These are phyloP conservation scores for Teratosphaeria pseudoeucalypti DNA, from an alignment of 2,329 filamentous ascomycete species.

Conservation along the genomic window DNA sequence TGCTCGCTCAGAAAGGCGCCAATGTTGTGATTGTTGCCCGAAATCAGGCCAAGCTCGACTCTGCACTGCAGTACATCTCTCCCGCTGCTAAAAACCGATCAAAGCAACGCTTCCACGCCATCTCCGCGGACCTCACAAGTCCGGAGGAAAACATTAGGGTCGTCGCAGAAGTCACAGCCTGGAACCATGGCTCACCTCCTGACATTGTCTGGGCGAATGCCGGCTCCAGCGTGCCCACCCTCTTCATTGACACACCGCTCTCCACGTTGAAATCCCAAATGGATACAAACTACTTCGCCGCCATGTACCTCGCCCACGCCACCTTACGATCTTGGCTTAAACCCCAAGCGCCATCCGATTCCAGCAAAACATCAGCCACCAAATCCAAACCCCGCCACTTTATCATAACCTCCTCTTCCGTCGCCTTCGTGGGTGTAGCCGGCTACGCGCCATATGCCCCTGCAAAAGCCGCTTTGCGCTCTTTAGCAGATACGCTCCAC, in stretches of 20 bases:
- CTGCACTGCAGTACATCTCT: constrained; percentile 56
- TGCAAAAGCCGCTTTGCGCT: constrained; percentile 74
- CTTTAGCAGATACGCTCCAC: constrained; percentile 69
- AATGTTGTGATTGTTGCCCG: constrained; percentile 79
- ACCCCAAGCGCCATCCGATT: constrained; percentile 21
- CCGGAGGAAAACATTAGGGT: constrained; percentile 59
- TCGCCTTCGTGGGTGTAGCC: constrained; percentile 64
- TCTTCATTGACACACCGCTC: constrained; percentile 66
- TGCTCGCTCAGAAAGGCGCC: constrained; percentile 73
- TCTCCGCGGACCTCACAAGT: constrained; percentile 70
- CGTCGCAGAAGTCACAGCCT: constrained; percentile 59
- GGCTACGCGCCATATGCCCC: constrained; percentile 81
- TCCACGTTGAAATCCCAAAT: constrained; percentile 64
- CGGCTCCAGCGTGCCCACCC: constrained; percentile 60
- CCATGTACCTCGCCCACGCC: constrained; percentile 75
- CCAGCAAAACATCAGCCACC: constrained; percentile 14
- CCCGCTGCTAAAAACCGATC: constrained; percentile 53
- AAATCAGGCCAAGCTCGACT: constrained; percentile 61
- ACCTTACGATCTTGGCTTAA: constrained; percentile 64
- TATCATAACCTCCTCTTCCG: constrained; percentile 72
- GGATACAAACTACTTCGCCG: constrained; percentile 86
- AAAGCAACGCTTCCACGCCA: constrained; percentile 69
- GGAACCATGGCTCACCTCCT: constrained; percentile 64
- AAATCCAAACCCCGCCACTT: constrained; percentile 55
- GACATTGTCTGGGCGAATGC: constrained; percentile 91